These are phyloP conservation scores for Candida verbasci DNA, from an alignment of 805 yeast genomes.

Conservation along the genomic window DNA sequence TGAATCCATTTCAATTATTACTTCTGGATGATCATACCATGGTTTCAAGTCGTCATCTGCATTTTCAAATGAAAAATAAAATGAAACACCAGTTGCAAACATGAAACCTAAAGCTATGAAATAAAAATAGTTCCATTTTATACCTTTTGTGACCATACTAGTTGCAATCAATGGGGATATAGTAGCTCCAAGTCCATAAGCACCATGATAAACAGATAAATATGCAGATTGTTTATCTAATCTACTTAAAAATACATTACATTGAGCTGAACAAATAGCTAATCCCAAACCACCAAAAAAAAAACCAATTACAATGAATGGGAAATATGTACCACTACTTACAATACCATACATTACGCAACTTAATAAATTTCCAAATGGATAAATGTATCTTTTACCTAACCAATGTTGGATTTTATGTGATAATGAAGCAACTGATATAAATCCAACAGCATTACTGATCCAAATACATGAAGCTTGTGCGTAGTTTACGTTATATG, in stretches of 20 bases:
- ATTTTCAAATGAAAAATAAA: conserved; percentile 43
- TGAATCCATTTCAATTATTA: background rate
- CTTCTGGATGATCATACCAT: conserved; percentile 18
- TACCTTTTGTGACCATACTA: conserved; percentile 43
- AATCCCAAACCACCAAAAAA: conserved; percentile 57
- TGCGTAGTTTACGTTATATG: conserved; percentile 46
- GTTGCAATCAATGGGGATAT: conserved; percentile 64
- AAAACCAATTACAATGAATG: conserved; percentile 45
- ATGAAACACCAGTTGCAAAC: conserved; percentile 24
- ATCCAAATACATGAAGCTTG: conserved; percentile 58
- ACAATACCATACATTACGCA: conserved; percentile 42
- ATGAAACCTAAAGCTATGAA: conserved; percentile 43
- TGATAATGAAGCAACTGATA: conserved; percentile 46
- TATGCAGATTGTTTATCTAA: conserved; percentile 52
- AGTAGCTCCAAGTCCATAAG: conserved; percentile 71
- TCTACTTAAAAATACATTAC: conserved; percentile 47
- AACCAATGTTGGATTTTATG: conserved; percentile 38
- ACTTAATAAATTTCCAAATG: conserved; percentile 32
- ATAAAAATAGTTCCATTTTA: conserved; percentile 53
- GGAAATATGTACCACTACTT: conserved; percentile 46
- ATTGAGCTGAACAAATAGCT: conserved; percentile 47
- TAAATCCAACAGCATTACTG: conserved; percentile 53
- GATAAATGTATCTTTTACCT: conserved; percentile 37
- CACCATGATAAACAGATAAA: conserved; percentile 62
- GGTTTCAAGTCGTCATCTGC: conserved; percentile 44